Percentiles rank a stretch among this genome's conserved stretches.
phyloP scores from a whole-genome alignment of 495 filamentous ascomycete species.

The Lophium mytilinum region DNA sequence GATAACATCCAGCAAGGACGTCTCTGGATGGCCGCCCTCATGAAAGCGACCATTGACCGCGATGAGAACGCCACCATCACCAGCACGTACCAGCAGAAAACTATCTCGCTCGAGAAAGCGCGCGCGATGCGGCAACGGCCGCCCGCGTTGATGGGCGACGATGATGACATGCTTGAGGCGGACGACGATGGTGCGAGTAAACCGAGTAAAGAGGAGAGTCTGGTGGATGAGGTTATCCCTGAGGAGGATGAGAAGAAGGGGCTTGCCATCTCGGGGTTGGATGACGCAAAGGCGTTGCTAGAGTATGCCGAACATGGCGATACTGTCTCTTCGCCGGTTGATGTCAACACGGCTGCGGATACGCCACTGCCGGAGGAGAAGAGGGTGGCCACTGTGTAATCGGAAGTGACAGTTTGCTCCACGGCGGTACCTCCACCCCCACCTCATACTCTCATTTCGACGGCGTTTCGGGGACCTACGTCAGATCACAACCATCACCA shows the following conservation, averaged over 20 bases:
- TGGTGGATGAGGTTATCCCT: slow-evolving; percentile 15
- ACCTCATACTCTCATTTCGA: too few relatives aligned
- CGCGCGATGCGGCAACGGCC: slow-evolving; percentile 75
- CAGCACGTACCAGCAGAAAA: slow-evolving; percentile 91
- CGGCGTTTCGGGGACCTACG: too few relatives aligned
- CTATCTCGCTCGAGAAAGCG: slow-evolving; percentile 80
- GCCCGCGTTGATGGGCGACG: slow-evolving; percentile 71
- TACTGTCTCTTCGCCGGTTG: neutral
- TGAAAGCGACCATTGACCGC: slow-evolving; percentile 98
- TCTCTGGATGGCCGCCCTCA: slow-evolving; percentile 95
- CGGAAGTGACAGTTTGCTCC: too few relatives aligned
- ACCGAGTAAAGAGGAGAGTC: slow-evolving; percentile 21
- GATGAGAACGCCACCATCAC: slow-evolving; percentile 71
- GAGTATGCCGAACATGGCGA: slow-evolving; percentile 16
- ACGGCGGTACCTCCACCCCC: too few relatives aligned
- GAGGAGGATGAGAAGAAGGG: slow-evolving; percentile 23
- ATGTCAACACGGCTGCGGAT: too few relatives aligned
- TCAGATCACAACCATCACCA: too few relatives aligned
- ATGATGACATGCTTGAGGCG: slow-evolving; percentile 44
- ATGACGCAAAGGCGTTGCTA: slow-evolving; percentile 23
- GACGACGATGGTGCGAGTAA: slow-evolving; percentile 12
- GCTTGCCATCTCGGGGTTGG: slow-evolving; percentile 22
- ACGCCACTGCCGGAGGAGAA: too few relatives aligned
- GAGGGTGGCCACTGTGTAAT: too few relatives aligned
- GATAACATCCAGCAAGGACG: slow-evolving; percentile 81